Conservation (phyloP, 129 eudicot species). For the Flaveria ramosissima region DNA sequence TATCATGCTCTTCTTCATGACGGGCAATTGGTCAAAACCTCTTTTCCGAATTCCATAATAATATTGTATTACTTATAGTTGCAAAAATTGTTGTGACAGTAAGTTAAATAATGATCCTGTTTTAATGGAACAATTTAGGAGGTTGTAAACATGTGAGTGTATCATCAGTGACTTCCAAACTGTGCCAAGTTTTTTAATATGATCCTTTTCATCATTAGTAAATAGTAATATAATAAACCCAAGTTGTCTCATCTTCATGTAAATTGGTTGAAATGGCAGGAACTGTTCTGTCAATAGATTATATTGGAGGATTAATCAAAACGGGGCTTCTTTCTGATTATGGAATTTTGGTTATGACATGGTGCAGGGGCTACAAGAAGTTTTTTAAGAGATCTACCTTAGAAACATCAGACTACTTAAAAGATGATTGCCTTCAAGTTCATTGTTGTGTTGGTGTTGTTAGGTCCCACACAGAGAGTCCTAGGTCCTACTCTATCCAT, state of each 20-base stretch:
- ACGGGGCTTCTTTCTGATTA: not conserved
- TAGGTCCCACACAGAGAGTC: slow-evolving; percentile 69
- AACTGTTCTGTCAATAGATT: not conserved
- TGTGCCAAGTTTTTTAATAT: not conserved
- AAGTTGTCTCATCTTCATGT: not conserved
- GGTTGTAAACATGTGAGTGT: not conserved
- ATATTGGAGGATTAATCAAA: not conserved
- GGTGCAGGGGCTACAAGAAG: slow-evolving; percentile 81
- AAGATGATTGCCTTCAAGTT: slow-evolving; percentile 84
- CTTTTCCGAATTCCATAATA: not conserved
- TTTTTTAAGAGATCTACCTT: slow-evolving; percentile 64
- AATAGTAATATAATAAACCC: slow-evolving; percentile 7
- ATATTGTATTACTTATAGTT: not conserved
- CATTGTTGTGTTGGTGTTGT: slow-evolving; percentile 92
- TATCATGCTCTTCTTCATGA: slow-evolving; percentile 1
- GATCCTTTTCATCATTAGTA: not conserved
- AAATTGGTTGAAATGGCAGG: not conserved
- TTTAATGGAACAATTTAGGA: not conserved
- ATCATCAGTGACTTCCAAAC: not conserved
- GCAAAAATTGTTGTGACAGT: not conserved
- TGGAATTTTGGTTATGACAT: too few relatives aligned
- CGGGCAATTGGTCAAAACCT: not conserved
- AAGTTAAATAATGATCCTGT: not conserved
- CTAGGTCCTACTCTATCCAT: slow-evolving; percentile 66
- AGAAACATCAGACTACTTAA: slow-evolving; percentile 80